Evolutionary conservation across 495 filamentous ascomycete species (phyloP), one percentile per base, ranked within the genome.

Genomic region (Lasiosphaeriaceae sp.): DNA sequence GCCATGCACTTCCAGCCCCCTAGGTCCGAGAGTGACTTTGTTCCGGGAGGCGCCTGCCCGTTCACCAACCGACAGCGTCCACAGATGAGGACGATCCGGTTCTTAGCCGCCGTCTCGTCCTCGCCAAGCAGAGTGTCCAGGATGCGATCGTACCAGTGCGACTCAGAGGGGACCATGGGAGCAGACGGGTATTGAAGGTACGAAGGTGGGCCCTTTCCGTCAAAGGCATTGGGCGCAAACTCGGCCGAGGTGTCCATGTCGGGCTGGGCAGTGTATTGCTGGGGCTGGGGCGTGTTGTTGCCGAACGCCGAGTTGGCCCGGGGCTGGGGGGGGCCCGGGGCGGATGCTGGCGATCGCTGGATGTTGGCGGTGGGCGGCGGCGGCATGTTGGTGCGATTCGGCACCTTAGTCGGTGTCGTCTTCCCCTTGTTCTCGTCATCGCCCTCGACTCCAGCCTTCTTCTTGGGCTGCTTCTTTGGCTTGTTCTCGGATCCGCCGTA

Each of bases 341-440:
- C 41, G 11, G 62, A 52, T 0, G 44, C 4, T 39, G 65, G 62
- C 1, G 57, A 63, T 26, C 75, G 69, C 46, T 70, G 81, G 47
- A 96, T 93, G 66, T 96, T 96, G n/a, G 91, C 91, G 3, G 91
- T 96, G 1, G 90, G 87, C 11, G 90, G 90, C 6, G 89, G 91
- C 34, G 83, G 77, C 9, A 91, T 74, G 46, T 80, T 77, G 14
- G 83, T 90, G 47, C 86, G 71, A 0, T 57, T 51, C 0, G 66
- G 65, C 7, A 45, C 1, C 56, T 59, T 12, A 57, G 61, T 29
- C 55, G 57, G 50, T 19, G 52, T 17, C 65, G 61, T 17, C 14
- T 57, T 44, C 9, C 47, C 44, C 12, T 66, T 68, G 52, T 66
- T 63, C 21, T 55, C 24, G 4, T 65, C 64, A 14, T 57, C 65